Base-by-base conservation (phyloP, 78 protist genomes). In the Dictyostelium brefeldianum region DNA sequence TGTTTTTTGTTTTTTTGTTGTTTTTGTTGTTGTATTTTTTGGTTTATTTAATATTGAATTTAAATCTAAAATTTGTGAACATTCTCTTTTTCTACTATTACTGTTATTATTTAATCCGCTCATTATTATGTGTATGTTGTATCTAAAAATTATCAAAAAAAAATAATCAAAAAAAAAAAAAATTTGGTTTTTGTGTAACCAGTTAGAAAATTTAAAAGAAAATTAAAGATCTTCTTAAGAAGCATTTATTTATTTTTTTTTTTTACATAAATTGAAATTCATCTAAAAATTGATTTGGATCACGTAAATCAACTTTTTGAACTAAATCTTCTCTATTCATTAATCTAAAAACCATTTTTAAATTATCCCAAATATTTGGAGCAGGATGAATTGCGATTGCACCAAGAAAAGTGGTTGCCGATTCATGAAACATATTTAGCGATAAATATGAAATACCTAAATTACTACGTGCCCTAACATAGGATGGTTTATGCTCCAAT, bases 391-490 rank as follows among this genome's bases (percentile, higher is more conserved):
- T 59, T 36, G 94, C 25, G 11, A 96, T 65, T 22, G 97, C 96
- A 57, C 95, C 82, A n/a, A 96, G 46, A 50, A 92, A 91, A 10
- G 87, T 74, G 20, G 80, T 56, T 2, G 96, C 97, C 1, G 98
- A 97, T 25, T 89, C 96, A 17, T 64, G 77, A 74, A 80, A 78
- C 78, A 89, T 75, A 18, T 80, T 64, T 50, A 95, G 74, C 18
- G 98, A 94, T n/a, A 96, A 73, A 92, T 93, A 96, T 48, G 94
- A 15, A 17, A 98, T 93, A 20, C 99, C 99, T 7, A 98, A 48
- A 90, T 98, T 98, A 51, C 81, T 74, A 41, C 94, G 78, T 22
- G 98, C 99, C 2, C 99, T 80, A 15, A 98, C 97, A 69, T 95
- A 98, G 73, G 83, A 65, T 36, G 99, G 99, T 29, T 96, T 95